Conservation (phyloP, 2,329 filamentous ascomycete genomes). For the Alternaria panax region DNA sequence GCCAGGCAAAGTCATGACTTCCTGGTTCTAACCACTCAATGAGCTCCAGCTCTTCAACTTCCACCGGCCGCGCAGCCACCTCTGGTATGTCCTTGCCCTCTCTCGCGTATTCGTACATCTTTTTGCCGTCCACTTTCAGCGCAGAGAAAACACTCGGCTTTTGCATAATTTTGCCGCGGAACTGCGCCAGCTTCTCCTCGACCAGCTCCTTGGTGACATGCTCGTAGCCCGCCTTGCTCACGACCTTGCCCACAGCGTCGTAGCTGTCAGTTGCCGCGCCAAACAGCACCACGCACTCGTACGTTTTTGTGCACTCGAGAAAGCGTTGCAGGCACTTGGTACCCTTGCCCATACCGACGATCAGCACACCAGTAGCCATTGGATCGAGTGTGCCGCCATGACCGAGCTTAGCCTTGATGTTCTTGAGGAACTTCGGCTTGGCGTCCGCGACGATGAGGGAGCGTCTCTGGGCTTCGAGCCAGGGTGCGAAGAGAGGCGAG, state of each 20-base stretch:
- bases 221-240: conserved; percentile 76
- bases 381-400: conserved; percentile 97
- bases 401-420: conserved; percentile 82
- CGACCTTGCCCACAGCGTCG: conserved; percentile 83
- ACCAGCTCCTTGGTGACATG: conserved; percentile 82
- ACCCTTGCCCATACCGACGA: conserved; percentile 84
- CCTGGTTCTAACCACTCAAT: conserved; percentile 85
- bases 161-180: conserved; percentile 86
- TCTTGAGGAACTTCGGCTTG: conserved; percentile 63
- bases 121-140: conserved; percentile 90
- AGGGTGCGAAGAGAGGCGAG: conserved; percentile 79
- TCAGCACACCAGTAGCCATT: conserved; percentile 89
- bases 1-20: conserved; percentile 80
- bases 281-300: conserved; percentile 88
- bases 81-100: conserved; percentile 88
- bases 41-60: conserved; percentile 78
- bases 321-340: conserved; percentile 85
- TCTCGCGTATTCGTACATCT: conserved; percentile 93
- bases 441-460: conserved; percentile 62
- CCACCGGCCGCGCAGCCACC: conserved; percentile 80
- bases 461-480: conserved; percentile 70
- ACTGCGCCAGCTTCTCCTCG: conserved; percentile 75
- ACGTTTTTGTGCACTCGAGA: conserved; percentile 88
- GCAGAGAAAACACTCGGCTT: conserved; percentile 93
- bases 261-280: conserved; percentile 93